Evolutionary conservation across 148 eudicot species (phyloP), one percentile per base, ranked within the genome.

Genomic region (Cornus controversa): DNA sequence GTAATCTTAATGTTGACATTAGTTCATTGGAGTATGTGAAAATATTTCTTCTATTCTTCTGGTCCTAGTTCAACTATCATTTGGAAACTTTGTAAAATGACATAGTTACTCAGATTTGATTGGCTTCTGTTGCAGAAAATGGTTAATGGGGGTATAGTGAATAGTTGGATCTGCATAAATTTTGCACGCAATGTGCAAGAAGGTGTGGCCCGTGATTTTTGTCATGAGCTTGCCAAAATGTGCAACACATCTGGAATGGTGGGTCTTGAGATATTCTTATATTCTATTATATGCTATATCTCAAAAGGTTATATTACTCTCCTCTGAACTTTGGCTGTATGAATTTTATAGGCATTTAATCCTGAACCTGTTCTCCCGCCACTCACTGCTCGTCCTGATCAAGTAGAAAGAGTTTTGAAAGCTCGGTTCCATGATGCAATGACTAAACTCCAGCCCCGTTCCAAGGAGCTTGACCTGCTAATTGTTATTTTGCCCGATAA

Each of bases 401-500:
- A 90, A 76, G 92, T 90, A 23, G 94, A 90, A 72, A 87, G 82
- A 87, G 90, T 87, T 20, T 64, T 92, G 69, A 87, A 85, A 73
- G 70, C 85, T 71, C 87, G 90, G 26, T 90, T 80, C 76, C 87
- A 85, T 81, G 94, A 91, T 57, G 92, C 92, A 14, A 85, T 85
- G 85, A 79, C 85, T 42, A 89, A 82, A 84, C 79, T 90, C 70
- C 88, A 73, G 76, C 80, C 82, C 14, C 79, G 74, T 62, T 76
- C 76, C 20, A 90, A 81, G 83, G 91, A 92, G 74, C 88, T 92
- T 62, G 92, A 92, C 66, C 67, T 92, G 73, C 90, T 92, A 24
- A 84, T 92, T 68, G 91, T 88, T 72, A 87, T 92, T 82, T 90
- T 92, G 31, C 97, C 97, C 4, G 97, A 92, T 85, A 90, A 87